These are phyloP conservation scores for Erythrobasidium yunnanense DNA, from an alignment of 768 basidiomycete genomes.

Conservation along the genomic window DNA sequence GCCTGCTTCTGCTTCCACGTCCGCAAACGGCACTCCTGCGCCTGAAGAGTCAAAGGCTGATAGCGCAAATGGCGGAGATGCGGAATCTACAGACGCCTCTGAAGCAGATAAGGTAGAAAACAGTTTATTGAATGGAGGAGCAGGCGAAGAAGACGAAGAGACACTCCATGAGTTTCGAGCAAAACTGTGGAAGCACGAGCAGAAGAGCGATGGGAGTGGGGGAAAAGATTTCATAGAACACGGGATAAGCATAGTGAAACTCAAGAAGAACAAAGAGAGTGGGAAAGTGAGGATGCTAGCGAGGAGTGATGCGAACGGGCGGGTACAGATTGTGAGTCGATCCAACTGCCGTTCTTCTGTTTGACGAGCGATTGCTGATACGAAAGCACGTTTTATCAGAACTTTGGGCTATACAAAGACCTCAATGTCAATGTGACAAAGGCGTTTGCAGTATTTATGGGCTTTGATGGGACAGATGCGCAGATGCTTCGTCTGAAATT, in stretches of 20 bases:
- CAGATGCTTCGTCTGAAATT: not conserved
- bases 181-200: conserved; percentile 20
- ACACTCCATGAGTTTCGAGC: conserved; percentile 10
- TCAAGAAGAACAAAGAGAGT: conserved; percentile 10
- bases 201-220: not conserved
- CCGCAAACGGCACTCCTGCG: conserved; percentile 8
- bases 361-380: not conserved
- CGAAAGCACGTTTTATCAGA: not conserved
- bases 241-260: conserved; percentile 21
- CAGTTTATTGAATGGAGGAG: conserved; percentile 5
- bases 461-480: not conserved
- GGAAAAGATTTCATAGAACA: conserved; percentile 8
- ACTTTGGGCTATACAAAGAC: not conserved
- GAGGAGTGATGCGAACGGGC: conserved; percentile 13
- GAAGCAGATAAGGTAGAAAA: not conserved
- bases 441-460: conserved; percentile 6
- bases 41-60: not conserved
- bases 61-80: not conserved
- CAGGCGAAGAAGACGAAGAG: conserved; percentile 20
- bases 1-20: conserved; percentile 15
- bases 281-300: conserved; percentile 23
- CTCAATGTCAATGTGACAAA: conserved; percentile 3
- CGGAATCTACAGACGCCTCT: not conserved
- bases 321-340: conserved; percentile 18
- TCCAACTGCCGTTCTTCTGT: not conserved